These are phyloP conservation scores for Sporothrix pallida DNA, from an alignment of 2,329 filamentous ascomycete species.

Conservation along the genomic window DNA sequence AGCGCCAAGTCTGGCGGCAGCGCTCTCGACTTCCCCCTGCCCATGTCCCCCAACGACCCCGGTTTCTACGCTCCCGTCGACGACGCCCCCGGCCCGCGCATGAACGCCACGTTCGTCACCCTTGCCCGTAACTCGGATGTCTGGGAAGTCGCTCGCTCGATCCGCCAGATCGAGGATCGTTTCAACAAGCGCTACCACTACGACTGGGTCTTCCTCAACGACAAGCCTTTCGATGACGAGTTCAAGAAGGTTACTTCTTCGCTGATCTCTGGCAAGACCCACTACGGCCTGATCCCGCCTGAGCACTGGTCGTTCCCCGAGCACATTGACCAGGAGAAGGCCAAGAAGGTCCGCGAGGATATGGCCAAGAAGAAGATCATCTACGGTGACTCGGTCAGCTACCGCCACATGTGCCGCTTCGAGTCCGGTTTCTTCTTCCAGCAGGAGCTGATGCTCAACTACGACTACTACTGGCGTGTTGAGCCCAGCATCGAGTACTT, in stretches of 20 bases:
- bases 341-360: constrained; percentile 85
- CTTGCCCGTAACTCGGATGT: constrained; percentile 91
- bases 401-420: constrained; percentile 99
- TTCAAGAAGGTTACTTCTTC: constrained; percentile 92
- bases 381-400: constrained; percentile 95
- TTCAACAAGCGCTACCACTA: constrained; percentile 98
- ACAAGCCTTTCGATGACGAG: constrained; percentile 87
- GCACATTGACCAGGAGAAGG: constrained; percentile 95
- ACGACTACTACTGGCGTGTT: constrained; percentile 99
- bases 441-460: constrained; percentile 89
- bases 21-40: constrained; percentile 50
- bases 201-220: constrained; percentile 99
- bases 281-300: constrained; percentile 85
- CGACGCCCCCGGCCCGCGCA: constrained; percentile 70
- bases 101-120: constrained; percentile 98
- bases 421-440: constrained; percentile 99
- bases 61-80: constrained; percentile 59
- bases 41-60: constrained; percentile 58
- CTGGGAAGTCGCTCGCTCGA: constrained; percentile 96
- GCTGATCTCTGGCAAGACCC: constrained; percentile 88
- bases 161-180: constrained; percentile 94
- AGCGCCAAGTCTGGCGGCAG: constrained; percentile 40
- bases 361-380: constrained; percentile 97
- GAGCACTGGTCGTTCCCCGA: constrained; percentile 98
- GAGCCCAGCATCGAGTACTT: constrained; percentile 96